Conservation (phyloP, 768 basidiomycete species). For the Collybia mongolica region DNA sequence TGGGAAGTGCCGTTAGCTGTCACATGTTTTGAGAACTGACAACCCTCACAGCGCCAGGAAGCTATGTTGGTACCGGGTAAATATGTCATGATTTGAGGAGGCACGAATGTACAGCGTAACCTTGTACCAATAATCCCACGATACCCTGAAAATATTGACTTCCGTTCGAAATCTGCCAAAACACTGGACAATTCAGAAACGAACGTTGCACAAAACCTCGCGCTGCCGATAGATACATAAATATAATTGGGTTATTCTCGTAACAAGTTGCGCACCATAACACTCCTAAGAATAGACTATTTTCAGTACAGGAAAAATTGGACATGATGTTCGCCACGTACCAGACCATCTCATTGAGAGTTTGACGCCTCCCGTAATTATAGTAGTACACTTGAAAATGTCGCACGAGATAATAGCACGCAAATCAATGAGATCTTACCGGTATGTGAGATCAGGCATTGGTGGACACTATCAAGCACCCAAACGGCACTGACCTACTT, state of each 20-base stretch:
- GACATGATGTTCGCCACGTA: slow-evolving; percentile 17
- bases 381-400: slow-evolving; percentile 47
- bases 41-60: slow-evolving; percentile 41
- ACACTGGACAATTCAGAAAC: slow-evolving; percentile 5
- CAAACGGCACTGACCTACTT: slow-evolving; percentile 45
- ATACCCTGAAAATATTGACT: slow-evolving; percentile 34
- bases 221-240: slow-evolving; percentile 36
- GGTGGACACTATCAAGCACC: slow-evolving; percentile 51
- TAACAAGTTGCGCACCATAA: slow-evolving; percentile 30
- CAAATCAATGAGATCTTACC: slow-evolving; percentile 23
- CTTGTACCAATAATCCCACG: slow-evolving; percentile 55
- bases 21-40: too few relatives aligned
- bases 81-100: background rate
- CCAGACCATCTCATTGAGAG: slow-evolving; percentile 45
- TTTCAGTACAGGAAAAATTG: too few relatives aligned
- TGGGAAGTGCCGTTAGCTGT: slow-evolving; percentile 12
- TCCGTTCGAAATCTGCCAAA: background rate
- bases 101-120: slow-evolving; percentile 24
- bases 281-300: slow-evolving; percentile 35
- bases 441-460: slow-evolving; percentile 54
- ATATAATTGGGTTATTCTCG: background rate
- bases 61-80: slow-evolving; percentile 18
- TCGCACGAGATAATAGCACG: background rate
- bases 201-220: slow-evolving; percentile 57
- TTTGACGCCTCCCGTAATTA: slow-evolving; percentile 42